Conservation (phyloP, 495 filamentous ascomycete species). For the Alectoria sarmentosa region DNA sequence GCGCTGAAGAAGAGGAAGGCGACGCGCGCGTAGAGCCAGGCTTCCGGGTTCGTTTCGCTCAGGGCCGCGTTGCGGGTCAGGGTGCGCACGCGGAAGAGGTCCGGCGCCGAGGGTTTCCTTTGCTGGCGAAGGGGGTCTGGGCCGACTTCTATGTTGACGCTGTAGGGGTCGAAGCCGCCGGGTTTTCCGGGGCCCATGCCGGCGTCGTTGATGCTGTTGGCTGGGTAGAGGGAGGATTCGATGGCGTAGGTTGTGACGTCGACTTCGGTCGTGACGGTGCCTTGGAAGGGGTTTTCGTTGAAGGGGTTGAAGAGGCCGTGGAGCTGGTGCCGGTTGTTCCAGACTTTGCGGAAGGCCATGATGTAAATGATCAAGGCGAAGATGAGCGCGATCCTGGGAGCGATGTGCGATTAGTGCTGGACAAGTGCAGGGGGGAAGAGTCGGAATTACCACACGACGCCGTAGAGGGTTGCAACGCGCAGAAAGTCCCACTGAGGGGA, state of each 20-base stretch:
- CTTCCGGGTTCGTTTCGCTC: slow-evolving; percentile 35
- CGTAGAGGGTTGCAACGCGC: slow-evolving; percentile 74
- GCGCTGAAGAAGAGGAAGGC: slow-evolving; percentile 82
- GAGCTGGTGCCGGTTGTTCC: slow-evolving; percentile 42
- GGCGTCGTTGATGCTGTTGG: neutral
- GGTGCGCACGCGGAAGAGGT: slow-evolving; percentile 21
- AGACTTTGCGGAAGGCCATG: slow-evolving; percentile 65
- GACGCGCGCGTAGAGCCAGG: slow-evolving; percentile 77
- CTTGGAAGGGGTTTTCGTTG: slow-evolving; percentile 43
- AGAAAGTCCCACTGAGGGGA: slow-evolving; percentile 59
- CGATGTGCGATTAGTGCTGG: neutral
- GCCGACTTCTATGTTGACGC: slow-evolving; percentile 24
- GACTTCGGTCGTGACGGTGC: slow-evolving; percentile 53
- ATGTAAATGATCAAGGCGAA: slow-evolving; percentile 69
- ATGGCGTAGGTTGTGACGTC: slow-evolving; percentile 38
- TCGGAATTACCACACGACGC: slow-evolving; percentile 62
- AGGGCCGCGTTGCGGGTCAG: slow-evolving; percentile 25
- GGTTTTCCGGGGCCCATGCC: slow-evolving; percentile 5
- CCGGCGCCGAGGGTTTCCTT: slow-evolving; percentile 12
- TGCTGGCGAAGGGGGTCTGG: neutral
- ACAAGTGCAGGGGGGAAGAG: too few species aligned
- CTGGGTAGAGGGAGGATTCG: neutral
- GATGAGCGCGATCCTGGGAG: slow-evolving; percentile 48
- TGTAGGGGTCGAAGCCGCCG: slow-evolving; percentile 17
- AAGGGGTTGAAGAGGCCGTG: slow-evolving; percentile 39